Base-by-base conservation (phyloP, 352 stramenopile genomes). In the Sclerospora graminicola region DNA sequence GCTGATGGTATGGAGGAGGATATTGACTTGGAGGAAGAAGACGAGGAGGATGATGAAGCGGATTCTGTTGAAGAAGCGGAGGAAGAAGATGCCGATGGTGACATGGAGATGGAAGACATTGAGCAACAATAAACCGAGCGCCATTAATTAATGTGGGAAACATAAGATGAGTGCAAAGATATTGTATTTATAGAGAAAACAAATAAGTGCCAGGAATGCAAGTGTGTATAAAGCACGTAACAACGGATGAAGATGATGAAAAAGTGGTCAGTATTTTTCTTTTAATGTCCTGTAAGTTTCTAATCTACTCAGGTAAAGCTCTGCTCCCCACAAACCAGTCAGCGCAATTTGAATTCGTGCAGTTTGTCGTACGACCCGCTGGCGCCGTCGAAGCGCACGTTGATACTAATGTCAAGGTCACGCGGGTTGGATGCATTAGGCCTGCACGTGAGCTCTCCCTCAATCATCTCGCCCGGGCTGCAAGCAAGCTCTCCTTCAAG, bases 391-490 rank as follows among this genome's bases (percentile, higher is more conserved):
- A 89, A 89, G 36, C 70, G 75, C 38, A 93, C 74, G 15, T 64
- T 66, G 34, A 93, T 83, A 50, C 86, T 69, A 43, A 97, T 97
- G 62, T 98, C 92, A 27, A 98, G 62, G 50, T 97, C 88, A 26
- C 92, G 89, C 30, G 86, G 90, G 69, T 98, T 98, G 36, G 79
- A 71, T 8, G 65, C 75, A 53, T 98, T 97, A 14, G 84, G 86
- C 40, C 78, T 84, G 66, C 78, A 94, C 14, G 64, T 74, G 33
- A 97, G 67, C 27, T 81, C 90, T 19, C 92, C 93, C 35, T 88
- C 80, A 32, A 98, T 86, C 19, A 82, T 54, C 42, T 98, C 91
- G 9, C 89, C 91, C 2, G 71, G 58, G 35, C 65, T 74, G 47
- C 88, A 89, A 15, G 77, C 76, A 18, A 97, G 59, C 35, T 92